Evolutionary conservation across 2,329 filamentous ascomycete species (phyloP).

Genomic region (Epichloe gansuensis): DNA sequence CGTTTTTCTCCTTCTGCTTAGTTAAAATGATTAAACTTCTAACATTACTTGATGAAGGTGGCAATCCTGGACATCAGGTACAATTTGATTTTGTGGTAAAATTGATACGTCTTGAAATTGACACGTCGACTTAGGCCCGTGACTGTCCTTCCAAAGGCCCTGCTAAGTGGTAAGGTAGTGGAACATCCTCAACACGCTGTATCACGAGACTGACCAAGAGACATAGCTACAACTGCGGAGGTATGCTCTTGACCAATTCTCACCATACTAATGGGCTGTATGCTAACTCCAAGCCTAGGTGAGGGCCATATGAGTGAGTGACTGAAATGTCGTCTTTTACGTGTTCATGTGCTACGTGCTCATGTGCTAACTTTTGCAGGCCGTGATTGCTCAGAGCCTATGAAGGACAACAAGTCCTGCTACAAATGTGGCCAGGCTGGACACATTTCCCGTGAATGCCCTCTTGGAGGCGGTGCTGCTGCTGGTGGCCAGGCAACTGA

Average conservation of each 20-base stretch:
- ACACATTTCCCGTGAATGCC: constrained; percentile 86
- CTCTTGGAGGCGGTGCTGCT: constrained; percentile 37
- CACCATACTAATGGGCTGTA: neutral
- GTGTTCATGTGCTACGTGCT: neutral
- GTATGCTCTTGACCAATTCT: constrained; percentile 32
- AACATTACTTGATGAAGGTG: constrained; percentile 37
- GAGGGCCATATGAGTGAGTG: constrained; percentile 68
- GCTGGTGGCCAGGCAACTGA: constrained; percentile 44
- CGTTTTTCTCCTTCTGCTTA: neutral
- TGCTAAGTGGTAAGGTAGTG: constrained; percentile 57
- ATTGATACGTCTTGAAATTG: constrained; percentile 7
- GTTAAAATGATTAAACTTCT: neutral
- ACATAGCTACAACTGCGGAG: constrained; percentile 68
- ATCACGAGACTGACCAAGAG: constrained; percentile 10
- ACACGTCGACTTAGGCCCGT: constrained; percentile 46
- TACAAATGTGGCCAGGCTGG: constrained; percentile 71
- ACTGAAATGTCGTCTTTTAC: neutral
- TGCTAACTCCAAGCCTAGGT: constrained; percentile 23
- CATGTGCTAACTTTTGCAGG: constrained; percentile 30
- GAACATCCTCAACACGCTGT: neutral
- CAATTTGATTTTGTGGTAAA: constrained; percentile 15
- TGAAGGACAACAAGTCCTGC: constrained; percentile 74
- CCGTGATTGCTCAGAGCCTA: constrained; percentile 80
- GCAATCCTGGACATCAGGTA: constrained; percentile 65
- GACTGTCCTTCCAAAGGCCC: constrained; percentile 77